Percentiles rank a stretch among this genome's conserved stretches.
Conservation (phyloP, 768 basidiomycete genomes). For the Kwoniella mangroviensis region DNA sequence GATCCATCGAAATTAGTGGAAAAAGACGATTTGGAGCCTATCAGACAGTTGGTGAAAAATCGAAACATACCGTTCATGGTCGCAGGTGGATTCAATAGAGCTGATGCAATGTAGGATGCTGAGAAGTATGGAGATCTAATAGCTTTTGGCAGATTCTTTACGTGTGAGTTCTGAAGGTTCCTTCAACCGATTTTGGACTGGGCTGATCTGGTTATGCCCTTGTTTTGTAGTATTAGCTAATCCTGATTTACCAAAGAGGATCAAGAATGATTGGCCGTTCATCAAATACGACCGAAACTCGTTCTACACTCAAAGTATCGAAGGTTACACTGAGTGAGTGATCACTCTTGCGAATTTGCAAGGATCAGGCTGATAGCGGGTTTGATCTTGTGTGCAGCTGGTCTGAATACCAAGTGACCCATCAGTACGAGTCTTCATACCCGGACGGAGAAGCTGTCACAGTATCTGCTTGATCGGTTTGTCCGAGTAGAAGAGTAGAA, state of each 20-base stretch:
- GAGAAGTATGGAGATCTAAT: constrained; percentile 18
- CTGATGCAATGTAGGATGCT: neutral
- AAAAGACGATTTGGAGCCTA: constrained; percentile 11
- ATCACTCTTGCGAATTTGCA: neutral
- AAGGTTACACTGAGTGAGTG: constrained; percentile 22
- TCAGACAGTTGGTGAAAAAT: constrained; percentile 1
- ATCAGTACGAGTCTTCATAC: neutral
- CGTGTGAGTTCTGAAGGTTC: constrained; percentile 1
- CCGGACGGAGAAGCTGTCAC: neutral
- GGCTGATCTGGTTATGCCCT: neutral
- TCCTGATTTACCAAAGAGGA: constrained; percentile 19
- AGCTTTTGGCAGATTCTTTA: constrained; percentile 19
- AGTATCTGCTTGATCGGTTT: neutral
- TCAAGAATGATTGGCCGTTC: constrained; percentile 18
- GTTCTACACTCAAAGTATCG: constrained; percentile 17
- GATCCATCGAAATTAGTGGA: neutral
- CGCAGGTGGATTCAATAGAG: constrained; percentile 15
- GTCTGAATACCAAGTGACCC: neutral
- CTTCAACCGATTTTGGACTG: neutral
- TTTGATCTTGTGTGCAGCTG: neutral
- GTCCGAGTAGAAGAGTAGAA: no score
- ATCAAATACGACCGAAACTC: constrained; percentile 18
- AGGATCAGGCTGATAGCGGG: neutral
- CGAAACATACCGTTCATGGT: constrained; percentile 1
- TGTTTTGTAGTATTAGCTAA: constrained; percentile 9